Conservation (phyloP, 495 filamentous ascomycete genomes). For the Neurospora sp. region DNA sequence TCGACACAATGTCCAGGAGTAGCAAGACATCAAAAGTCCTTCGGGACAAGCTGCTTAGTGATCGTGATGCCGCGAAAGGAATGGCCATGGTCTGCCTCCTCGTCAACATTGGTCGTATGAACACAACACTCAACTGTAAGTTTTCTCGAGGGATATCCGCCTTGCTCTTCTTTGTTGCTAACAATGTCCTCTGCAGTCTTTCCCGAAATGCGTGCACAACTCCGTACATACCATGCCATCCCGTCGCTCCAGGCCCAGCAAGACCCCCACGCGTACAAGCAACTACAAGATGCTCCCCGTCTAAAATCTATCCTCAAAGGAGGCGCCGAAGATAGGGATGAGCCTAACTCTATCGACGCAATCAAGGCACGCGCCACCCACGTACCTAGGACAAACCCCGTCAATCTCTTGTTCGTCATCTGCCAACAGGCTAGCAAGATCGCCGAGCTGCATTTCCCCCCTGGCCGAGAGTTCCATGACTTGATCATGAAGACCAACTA, state of each 20-base stretch:
- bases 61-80: constrained; percentile 81
- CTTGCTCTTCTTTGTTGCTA: constrained; percentile 16
- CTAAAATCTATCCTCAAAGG: constrained; percentile 97
- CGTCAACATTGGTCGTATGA: constrained; percentile 97
- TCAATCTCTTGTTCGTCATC: constrained; percentile 93
- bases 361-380: constrained; percentile 44
- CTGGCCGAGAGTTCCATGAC: constrained; percentile 85
- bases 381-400: constrained; percentile 85
- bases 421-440: constrained; percentile 84
- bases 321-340: constrained; percentile 83
- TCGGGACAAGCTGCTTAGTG: constrained; percentile 89
- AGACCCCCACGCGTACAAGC: constrained; percentile 93
- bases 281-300: constrained; percentile 90
- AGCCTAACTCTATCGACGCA: constrained; percentile 77
- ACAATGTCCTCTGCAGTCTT: constrained; percentile 56
- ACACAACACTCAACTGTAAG: constrained; percentile 94
- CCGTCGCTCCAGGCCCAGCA: constrained; percentile 90
- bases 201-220: constrained; percentile 96
- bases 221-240: constrained; percentile 97
- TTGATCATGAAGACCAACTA: constrained; percentile 82
- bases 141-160: constrained; percentile 1
- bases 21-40: constrained; percentile 99
- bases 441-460: constrained; percentile 84
- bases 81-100: constrained; percentile 99
- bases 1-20: constrained; percentile 96